Conservation (phyloP, 129 eudicot species). For the Pulicaria dysenterica region DNA sequence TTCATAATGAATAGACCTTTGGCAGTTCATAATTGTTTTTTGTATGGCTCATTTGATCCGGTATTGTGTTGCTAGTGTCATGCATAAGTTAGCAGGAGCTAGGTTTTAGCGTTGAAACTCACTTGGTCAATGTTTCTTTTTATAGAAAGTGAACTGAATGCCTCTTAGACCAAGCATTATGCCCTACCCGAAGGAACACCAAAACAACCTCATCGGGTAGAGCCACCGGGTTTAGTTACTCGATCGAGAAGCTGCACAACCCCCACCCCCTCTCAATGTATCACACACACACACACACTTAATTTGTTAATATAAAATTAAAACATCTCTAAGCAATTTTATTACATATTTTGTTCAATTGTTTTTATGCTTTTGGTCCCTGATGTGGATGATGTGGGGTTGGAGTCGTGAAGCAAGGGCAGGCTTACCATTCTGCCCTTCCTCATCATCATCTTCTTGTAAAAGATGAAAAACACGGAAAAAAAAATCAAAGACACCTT, state of each 20-base stretch:
- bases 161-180: too few species aligned
- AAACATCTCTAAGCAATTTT: not conserved
- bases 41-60: slow-evolving; percentile 2
- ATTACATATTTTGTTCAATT: not conserved
- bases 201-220: too few species aligned
- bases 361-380: not conserved
- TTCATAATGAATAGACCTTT: not conserved
- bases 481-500: not conserved
- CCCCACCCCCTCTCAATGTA: too few species aligned
- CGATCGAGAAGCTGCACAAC: too few species aligned
- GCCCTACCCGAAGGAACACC: too few species aligned
- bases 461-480: not conserved
- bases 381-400: slow-evolving; percentile 4
- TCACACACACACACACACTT: too few species aligned
- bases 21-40: slow-evolving; percentile 1
- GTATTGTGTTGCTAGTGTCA: slow-evolving; percentile 14
- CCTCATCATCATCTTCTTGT: not conserved
- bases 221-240: too few species aligned
- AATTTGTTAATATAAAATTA: too few species aligned
- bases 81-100: slow-evolving; percentile 12
- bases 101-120: slow-evolving; percentile 12
- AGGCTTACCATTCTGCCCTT: not conserved
- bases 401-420: not conserved
- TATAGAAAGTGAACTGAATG: not conserved
- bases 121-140: not conserved